Base-by-base conservation (phyloP, 139 green algal genomes). In the Chlorella sp. region DNA sequence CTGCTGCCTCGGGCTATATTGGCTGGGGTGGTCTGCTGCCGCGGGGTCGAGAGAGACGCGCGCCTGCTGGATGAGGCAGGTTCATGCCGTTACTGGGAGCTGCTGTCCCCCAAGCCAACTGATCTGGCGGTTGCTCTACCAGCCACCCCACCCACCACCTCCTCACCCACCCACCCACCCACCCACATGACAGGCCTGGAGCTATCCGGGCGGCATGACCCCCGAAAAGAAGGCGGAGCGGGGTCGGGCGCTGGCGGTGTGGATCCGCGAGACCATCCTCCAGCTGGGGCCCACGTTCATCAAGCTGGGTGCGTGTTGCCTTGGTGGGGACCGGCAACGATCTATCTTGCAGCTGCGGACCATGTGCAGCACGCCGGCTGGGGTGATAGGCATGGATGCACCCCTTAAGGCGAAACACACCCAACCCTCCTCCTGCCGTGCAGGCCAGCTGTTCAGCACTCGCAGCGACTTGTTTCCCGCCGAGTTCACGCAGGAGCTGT, bases 401-500 rank as follows among this genome's bases (percentile, higher is more conserved):
- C n/a, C n/a, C n/a, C n/a, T n/a, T n/a, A n/a, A n/a, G n/a, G n/a
- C n/a, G n/a, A n/a, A n/a, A n/a, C 46, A 8, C 30, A 1, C 46
- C 73, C 44, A 16, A 4, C 14, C 13, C 40, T 40, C 40, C 69
- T 41, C 30, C 6, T 22, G 22, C 13, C 24, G 16, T 54, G 41
- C 36, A 36, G 19, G 54, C 8, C 96, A 99, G 91, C 96, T 99
- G 88, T 99, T 99, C 92, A 95, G 86, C 70, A 99, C 97, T 17
- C 93, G 97, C 58, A 95, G 97, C 82, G 97, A 99, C 75, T 92
- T 99, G 54, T 93, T 99, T 60, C 89, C 93, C 19, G 89, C 91
- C 17, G 97, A 99, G 91, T 99, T 98, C 89, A 93, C 99, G 64
- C 92, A 96, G 79, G 96, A 99, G 93, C 94, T 99, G 40, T 92